phyloP scores from a whole-genome alignment of 768 basidiomycete species.

The Lyophyllum semitale region DNA sequence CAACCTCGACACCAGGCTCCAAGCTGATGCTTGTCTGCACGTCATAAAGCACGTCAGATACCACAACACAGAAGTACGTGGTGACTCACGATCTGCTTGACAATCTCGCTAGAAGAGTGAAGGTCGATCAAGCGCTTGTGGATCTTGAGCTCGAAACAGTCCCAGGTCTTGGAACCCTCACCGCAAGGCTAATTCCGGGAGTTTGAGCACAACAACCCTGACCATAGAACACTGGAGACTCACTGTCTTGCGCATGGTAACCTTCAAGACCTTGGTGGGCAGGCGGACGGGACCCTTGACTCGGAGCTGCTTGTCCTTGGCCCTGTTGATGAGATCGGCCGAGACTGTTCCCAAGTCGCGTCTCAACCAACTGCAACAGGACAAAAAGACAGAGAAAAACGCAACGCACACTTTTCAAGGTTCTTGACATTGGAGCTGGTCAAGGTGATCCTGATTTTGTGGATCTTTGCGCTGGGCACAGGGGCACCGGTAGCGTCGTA shows the following conservation, averaged over 20 bases:
- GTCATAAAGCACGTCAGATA: constrained; percentile 1
- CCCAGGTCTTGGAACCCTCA: constrained; percentile 99
- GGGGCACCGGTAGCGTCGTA: constrained; percentile 91
- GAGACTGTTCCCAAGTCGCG: constrained; percentile 64
- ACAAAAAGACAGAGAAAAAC: neutral
- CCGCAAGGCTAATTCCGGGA: constrained; percentile 78
- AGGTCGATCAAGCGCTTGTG: constrained; percentile 99
- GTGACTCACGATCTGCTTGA: constrained; percentile 96
- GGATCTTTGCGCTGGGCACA: constrained; percentile 87
- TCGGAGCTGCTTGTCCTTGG: constrained; percentile 99
- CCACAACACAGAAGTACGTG: neutral
- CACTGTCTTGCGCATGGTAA: constrained; percentile 99
- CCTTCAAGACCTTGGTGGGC: constrained; percentile 97
- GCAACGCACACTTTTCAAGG: constrained; percentile 91
- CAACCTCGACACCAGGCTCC: constrained; percentile 99
- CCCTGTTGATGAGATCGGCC: constrained; percentile 93
- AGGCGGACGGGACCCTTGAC: constrained; percentile 99
- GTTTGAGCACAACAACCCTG: neutral
- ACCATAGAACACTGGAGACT: constrained; percentile 28
- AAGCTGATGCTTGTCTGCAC: constrained; percentile 93
- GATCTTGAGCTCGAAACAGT: constrained; percentile 97
- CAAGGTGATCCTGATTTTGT: constrained; percentile 99
- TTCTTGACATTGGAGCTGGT: constrained; percentile 98
- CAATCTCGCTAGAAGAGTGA: constrained; percentile 97
- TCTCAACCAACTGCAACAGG: neutral